A percentile compares a stretch with the other conserved stretches of the same genome.
Conservation (phyloP, 2,329 filamentous ascomycete species). For the Hypoxylon sp. region DNA sequence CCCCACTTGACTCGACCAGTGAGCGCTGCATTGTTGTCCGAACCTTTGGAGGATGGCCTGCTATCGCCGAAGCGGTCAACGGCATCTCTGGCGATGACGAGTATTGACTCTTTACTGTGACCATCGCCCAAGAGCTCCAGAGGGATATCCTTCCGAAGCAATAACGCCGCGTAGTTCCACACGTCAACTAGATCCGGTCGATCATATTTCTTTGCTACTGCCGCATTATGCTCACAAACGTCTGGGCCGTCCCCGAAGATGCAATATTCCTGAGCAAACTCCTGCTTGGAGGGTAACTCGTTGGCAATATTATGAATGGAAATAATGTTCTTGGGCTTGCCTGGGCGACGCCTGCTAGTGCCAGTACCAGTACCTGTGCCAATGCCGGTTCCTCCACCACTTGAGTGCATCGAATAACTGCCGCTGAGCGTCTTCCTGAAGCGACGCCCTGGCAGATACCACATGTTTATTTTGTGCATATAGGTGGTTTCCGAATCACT, state of each 20-base stretch:
- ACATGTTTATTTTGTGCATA: slow-evolving; percentile 68
- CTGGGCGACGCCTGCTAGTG: slow-evolving; percentile 62
- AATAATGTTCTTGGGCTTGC: slow-evolving; percentile 75
- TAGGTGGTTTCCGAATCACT: slow-evolving; percentile 74
- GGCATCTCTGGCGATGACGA: slow-evolving; percentile 76
- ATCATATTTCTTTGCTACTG: slow-evolving; percentile 78
- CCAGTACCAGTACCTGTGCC: slow-evolving; percentile 69
- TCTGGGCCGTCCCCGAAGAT: slow-evolving; percentile 86
- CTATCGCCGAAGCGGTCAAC: slow-evolving; percentile 58
- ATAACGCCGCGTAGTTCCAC: slow-evolving; percentile 83
- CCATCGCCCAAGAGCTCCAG: slow-evolving; percentile 71
- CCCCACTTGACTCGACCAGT: slow-evolving; percentile 77
- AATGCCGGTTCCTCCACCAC: slow-evolving; percentile 69
- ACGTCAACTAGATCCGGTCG: slow-evolving; percentile 80
- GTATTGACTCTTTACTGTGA: slow-evolving; percentile 68
- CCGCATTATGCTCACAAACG: slow-evolving; percentile 86
- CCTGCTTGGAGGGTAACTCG: slow-evolving; percentile 81
- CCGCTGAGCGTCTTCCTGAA: slow-evolving; percentile 69
- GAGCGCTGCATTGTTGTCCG: slow-evolving; percentile 52
- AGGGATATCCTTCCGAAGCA: slow-evolving; percentile 82
- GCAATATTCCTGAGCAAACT: slow-evolving; percentile 82
- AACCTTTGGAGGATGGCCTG: slow-evolving; percentile 23
- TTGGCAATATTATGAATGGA: slow-evolving; percentile 77
- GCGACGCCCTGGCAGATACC: slow-evolving; percentile 66
- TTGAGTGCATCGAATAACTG: slow-evolving; percentile 69